Evolutionary conservation across 2,329 filamentous ascomycete species (phyloP).

Genomic region (Macrophomina phaseolina): DNA sequence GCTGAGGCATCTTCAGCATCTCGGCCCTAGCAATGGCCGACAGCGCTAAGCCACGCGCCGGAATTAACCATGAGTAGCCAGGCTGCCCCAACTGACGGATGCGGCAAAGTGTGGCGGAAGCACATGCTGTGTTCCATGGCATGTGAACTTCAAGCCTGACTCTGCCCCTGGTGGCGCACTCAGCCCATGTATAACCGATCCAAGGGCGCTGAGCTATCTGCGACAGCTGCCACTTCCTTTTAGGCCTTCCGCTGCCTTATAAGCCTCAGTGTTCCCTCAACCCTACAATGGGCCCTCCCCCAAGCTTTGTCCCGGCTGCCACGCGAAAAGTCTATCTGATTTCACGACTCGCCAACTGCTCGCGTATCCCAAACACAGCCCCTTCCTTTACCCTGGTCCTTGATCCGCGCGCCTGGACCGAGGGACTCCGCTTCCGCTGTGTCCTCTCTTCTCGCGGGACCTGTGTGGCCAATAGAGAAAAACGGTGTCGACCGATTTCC

Average conservation of each 20-base stretch:
- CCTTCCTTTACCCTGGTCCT: not conserved
- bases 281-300: not conserved
- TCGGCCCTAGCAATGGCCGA: not conserved
- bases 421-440: no score
- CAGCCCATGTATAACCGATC: not conserved
- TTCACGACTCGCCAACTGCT: not conserved
- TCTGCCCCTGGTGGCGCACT: not conserved
- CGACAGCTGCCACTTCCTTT: not conserved
- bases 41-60: not conserved
- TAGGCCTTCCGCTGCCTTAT: not conserved
- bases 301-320: not conserved
- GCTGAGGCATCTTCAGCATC: not conserved
- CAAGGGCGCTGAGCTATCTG: not conserved
- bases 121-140: not conserved
- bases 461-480: no score
- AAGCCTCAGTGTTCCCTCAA: not conserved
- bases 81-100: not conserved
- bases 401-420: not conserved
- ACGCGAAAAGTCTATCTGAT: not conserved
- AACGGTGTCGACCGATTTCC: no score
- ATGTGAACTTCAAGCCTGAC: not conserved
- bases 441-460: no score
- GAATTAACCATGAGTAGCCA: not conserved
- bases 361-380: not conserved
- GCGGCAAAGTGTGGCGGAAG: not conserved